Evolutionary conservation across 148 eudicot species (phyloP).

Genomic region (Cornus suecica): DNA sequence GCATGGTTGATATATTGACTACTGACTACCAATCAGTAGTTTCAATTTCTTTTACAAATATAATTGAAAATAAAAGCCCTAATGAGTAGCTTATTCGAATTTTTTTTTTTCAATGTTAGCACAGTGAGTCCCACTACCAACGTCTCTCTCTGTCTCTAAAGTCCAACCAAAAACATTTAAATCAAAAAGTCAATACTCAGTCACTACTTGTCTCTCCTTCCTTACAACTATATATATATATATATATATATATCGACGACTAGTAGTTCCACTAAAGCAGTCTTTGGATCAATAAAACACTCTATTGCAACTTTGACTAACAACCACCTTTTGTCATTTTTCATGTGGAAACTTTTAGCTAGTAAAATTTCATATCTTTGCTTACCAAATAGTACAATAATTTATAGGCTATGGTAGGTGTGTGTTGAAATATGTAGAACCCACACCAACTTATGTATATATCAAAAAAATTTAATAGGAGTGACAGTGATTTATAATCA

Average conservation of each 20-base stretch:
- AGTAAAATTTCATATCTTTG: background rate
- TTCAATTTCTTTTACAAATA: no score
- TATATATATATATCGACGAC: background rate
- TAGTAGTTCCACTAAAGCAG: conserved; percentile 1
- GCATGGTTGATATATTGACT: background rate
- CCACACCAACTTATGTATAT: no score
- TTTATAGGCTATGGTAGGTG: background rate
- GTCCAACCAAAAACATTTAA: background rate
- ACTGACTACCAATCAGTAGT: background rate
- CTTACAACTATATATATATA: background rate
- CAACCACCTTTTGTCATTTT: background rate
- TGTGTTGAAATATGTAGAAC: background rate
- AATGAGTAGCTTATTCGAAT: background rate
- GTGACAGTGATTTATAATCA: no score
- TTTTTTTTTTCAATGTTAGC: background rate
- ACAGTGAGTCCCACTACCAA: conserved; percentile 25
- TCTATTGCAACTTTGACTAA: conserved; percentile 6
- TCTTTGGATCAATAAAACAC: conserved; percentile 3
- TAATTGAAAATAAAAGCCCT: no score
- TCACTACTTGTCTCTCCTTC: background rate
- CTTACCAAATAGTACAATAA: background rate
- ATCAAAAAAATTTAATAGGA: no score
- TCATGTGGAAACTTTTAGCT: background rate
- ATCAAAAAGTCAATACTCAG: background rate
- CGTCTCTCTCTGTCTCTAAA: conserved; percentile 8